Evolutionary conservation across 169 alveolate genomes (phyloP).

Genomic region (Sarcocystis neurona): DNA sequence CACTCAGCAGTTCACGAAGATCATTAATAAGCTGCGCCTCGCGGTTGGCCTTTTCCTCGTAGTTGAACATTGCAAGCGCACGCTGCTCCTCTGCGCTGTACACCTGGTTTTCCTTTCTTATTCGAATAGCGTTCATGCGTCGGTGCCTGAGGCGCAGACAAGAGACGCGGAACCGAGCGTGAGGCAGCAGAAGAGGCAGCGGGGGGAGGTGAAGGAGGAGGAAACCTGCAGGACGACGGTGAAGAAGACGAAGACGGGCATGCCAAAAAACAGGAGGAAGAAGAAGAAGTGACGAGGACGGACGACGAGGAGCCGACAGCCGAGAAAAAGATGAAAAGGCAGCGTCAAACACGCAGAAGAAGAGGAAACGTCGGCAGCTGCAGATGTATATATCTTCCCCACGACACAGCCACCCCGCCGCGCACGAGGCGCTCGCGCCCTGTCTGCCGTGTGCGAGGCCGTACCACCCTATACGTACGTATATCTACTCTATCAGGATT

Average conservation of each 20-base stretch:
- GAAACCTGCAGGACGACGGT: background rate
- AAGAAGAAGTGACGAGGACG: background rate
- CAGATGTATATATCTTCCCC: too few relatives aligned
- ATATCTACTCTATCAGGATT: too few relatives aligned
- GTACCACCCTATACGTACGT: too few relatives aligned
- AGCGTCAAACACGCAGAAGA: too few relatives aligned
- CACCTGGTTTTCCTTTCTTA: slow-evolving; percentile 84
- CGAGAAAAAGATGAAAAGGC: background rate
- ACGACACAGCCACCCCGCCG: too few relatives aligned
- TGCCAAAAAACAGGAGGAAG: background rate
- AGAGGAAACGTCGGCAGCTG: too few relatives aligned
- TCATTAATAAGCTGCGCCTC: slow-evolving; percentile 57
- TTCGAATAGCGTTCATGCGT: slow-evolving; percentile 90
- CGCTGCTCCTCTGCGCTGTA: slow-evolving; percentile 67
- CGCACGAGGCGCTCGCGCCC: too few relatives aligned
- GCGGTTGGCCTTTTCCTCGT: slow-evolving; percentile 61
- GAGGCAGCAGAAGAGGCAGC: background rate
- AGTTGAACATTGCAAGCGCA: slow-evolving; percentile 66
- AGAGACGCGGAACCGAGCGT: too few relatives aligned
- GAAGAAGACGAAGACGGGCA: background rate
- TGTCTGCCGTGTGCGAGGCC: too few relatives aligned
- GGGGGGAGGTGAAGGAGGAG: background rate
- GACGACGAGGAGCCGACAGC: background rate
- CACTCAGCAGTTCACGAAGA: slow-evolving; percentile 55
- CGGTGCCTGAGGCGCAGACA: slow-evolving; percentile 72